A percentile compares a stretch with the other conserved stretches of the same genome.
Conservation (phyloP, 345 rosid genomes). For the Durio zibethinus region DNA sequence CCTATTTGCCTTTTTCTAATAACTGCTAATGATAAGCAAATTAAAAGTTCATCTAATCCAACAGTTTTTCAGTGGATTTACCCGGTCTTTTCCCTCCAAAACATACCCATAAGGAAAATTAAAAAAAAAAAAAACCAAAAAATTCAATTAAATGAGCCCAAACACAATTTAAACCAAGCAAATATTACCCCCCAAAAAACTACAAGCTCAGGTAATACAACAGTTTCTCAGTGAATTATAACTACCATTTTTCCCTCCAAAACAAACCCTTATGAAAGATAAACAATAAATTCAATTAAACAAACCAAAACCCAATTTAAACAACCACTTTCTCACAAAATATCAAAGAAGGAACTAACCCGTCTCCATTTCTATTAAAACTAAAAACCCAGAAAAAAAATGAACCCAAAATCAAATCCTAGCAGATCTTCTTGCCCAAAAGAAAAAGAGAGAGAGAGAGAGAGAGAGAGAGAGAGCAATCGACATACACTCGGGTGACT, state of each 20-base stretch:
- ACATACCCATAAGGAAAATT: neutral
- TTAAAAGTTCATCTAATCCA: neutral
- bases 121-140: neutral
- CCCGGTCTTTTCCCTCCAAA: neutral
- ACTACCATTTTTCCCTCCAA: slow-evolving; percentile 4
- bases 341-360: neutral
- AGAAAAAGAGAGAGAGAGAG: neutral
- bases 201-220: neutral
- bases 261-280: neutral
- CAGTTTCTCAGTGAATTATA: neutral
- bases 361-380: neutral
- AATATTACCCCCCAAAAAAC: neutral
- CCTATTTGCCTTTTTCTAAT: neutral
- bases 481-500: slow-evolving; percentile 78
- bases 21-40: neutral
- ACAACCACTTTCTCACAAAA: neutral
- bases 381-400: neutral
- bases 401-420: neutral
- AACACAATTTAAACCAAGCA: neutral
- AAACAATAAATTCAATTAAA: neutral
- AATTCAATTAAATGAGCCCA: neutral
- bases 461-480: neutral
- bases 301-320: neutral
- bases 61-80: neutral
- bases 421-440: neutral